Evolutionary conservation across 306 rosid species (phyloP), one percentile per base, ranked within the genome.

Genomic region (Senna siamea): DNA sequence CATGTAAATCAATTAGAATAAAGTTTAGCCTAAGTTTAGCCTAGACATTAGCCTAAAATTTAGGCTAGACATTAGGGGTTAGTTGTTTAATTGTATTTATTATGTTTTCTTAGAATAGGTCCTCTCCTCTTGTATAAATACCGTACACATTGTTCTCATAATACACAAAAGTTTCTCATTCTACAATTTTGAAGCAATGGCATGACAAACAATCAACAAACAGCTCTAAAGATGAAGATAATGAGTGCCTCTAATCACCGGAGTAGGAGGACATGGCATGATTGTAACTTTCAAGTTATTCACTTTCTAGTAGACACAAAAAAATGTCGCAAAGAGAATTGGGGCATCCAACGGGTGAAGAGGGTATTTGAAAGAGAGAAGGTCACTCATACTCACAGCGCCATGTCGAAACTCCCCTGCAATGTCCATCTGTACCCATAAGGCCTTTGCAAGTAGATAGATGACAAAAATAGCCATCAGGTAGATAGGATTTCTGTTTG

Each of bases 391-490:
- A 90, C 97, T 89, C 86, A 93, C 98, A 50, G 81, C 43, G 59
- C 96, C 97, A 78, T 84, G 79, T 55, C 72, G 92, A 66, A 93
- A 88, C 67, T 78, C 86, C 66, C 91, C 84, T 20, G 77, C 77
- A 17, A 93, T 67, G 74, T 91, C 96, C 90, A 91, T 70, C 83
- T 93, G 96, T 57, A 87, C 80, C 97, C 97, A 93, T 18, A 93
- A 28, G 76, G 97, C 98, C 78, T 76, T 91, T 1, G 80, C 72
- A 9, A 93, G 78, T 72, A 91, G 81, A 84, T 53, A 89, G 53
- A 35, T 87, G 67, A 93, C 89, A 72, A 93, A 91, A 19, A 91
- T 57, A 72, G 87, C 55, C 70, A 85, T 0, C 44, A 91, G 83
- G 81, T 91, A 92, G 69, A 84, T 66, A 41, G 98, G 98, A 75